Base-by-base conservation (phyloP, 441 rosid species). In the Syzygium malaccense region DNA sequence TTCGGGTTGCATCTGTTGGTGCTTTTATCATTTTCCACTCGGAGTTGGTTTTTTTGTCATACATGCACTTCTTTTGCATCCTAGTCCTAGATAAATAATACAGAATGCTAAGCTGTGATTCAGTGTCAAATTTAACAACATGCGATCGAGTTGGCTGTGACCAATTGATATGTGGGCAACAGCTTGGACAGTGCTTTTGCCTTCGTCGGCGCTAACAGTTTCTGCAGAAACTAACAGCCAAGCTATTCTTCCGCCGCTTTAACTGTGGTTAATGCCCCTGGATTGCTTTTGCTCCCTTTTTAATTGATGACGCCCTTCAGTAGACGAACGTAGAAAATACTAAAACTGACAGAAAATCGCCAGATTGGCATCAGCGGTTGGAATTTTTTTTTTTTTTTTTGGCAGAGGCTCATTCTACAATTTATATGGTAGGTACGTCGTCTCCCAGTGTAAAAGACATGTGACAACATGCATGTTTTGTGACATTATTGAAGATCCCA, bases 1-100 rank as follows among this genome's bases (percentile, higher is more conserved):
- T 13, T 6, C 1, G 0, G 53, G 84, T 0, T 75, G 0, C 53
- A 13, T 0, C 53, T 23, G 84, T 41, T 41, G 53, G 14, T 75
- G 53, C 53, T 75, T 75, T 75, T 45, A 41, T 75, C 84, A 41
- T 41, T 75, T 75, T 41, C 84, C 53, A 75, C 53, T 41, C 23
- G 30, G 84, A 75, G 51, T 23, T 75, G 53, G 0, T 75, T 41
- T 30, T 13, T 75, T 23, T 10, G 0, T 75, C 0, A 41, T 71
- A 41, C 18, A 75, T 23, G 84, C 30, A 41, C 84, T 41, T 75
- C 30, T 75, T 25, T 26, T 41, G 84, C 53, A 75, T 75, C 53
- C 84, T 75, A 0, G 45, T 75, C 0, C 84, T 41, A 75, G 51
- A 75, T 23, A 75, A 0, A 13, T 25, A 41, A 23, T 75, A 41